Base-by-base conservation (phyloP, 345 rosid species). In the Schrenkiella parvula region DNA sequence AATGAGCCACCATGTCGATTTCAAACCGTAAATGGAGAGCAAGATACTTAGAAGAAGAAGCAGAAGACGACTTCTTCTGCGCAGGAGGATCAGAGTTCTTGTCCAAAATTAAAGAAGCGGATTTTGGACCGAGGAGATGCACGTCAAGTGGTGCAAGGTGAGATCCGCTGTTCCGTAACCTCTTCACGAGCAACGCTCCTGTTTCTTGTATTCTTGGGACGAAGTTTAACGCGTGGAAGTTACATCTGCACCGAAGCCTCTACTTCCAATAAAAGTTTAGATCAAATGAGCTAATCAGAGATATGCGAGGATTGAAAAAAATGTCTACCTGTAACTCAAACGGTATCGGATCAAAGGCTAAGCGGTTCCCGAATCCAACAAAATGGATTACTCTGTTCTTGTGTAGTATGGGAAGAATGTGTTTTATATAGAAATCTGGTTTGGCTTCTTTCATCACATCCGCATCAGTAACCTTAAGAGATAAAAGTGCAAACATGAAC, bases 241-340 rank as follows among this genome's bases (percentile, higher is more conserved):
- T 91, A 68, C 97, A 95, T 88, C 96, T 87, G 84, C 99, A 91
- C 39, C 97, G 95, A 88, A 91, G 95, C 63, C 96, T 87, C 99
- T 91, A 95, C 84, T 84, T 21, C 65, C 64, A 25, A n/a, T 12
- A 14, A 43, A 34, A 6, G 43, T 12, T 69, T 48, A 63, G 55
- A 38, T 26, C n/a, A 47, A 52, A 54, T 4, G 48, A 62, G 18
- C 19, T 13, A 31, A 22, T 5, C 1, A 50, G 28, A 38, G 6
- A 42, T 14, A 43, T 21, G 37, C 4, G 55, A 29, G n/a, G 31
- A 8, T 4, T 43, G 0, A 43, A 5, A 15, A 23, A 43, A 14
- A 8, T 15, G 1, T 76, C 47, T 84, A 91, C 98, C 95, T 93
- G 98, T 84, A 91, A 79, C 43, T 88, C 76, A 80, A 76, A 88